phyloP scores from a whole-genome alignment of 2,329 filamentous ascomycete species.

The Aspergillus sp. region DNA sequence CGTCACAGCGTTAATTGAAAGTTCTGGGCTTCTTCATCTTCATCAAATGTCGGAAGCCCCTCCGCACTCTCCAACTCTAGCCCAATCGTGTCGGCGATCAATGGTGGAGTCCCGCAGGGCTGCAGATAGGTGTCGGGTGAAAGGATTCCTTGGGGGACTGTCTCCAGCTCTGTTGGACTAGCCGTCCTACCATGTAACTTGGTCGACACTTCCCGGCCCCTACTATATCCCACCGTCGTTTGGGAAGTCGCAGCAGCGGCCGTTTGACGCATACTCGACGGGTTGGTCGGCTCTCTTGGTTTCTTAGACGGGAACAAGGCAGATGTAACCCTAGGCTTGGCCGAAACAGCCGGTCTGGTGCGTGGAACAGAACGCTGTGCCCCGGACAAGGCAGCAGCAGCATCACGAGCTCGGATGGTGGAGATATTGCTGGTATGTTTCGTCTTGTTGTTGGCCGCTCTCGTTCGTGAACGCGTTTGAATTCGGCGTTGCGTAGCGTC shows the following conservation, averaged over 20 bases:
- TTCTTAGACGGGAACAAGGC: conserved; percentile 39
- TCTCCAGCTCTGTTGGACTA: conserved; percentile 23
- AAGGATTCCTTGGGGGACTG: conserved; percentile 32
- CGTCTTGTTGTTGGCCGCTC: conserved; percentile 26
- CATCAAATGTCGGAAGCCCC: conserved; percentile 34
- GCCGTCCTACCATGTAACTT: conserved; percentile 30
- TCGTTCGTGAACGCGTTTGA: conserved; percentile 26
- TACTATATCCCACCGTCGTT: conserved; percentile 82
- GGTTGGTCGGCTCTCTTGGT: conserved; percentile 51
- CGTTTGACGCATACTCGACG: conserved; percentile 58
- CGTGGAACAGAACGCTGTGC: conserved; percentile 36
- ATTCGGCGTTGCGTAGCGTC: conserved; percentile 32
- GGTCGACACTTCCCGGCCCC: conserved; percentile 59
- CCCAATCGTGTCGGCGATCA: conserved; percentile 48
- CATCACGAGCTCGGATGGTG: conserved; percentile 44
- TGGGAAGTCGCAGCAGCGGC: conserved; percentile 69
- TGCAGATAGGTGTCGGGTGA: conserved; percentile 47
- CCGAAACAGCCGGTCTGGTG: conserved; percentile 29
- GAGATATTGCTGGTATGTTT: conserved; percentile 35
- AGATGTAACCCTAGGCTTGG: conserved; percentile 37
- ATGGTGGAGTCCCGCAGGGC: conserved; percentile 44
- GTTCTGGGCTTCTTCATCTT: conserved; percentile 41
- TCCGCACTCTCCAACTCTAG: conserved; percentile 33
- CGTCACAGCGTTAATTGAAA: conserved; percentile 44
- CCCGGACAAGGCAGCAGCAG: conserved; percentile 41